Base-by-base conservation (phyloP, 306 rosid species). In the Pyrus pyrifolia region DNA sequence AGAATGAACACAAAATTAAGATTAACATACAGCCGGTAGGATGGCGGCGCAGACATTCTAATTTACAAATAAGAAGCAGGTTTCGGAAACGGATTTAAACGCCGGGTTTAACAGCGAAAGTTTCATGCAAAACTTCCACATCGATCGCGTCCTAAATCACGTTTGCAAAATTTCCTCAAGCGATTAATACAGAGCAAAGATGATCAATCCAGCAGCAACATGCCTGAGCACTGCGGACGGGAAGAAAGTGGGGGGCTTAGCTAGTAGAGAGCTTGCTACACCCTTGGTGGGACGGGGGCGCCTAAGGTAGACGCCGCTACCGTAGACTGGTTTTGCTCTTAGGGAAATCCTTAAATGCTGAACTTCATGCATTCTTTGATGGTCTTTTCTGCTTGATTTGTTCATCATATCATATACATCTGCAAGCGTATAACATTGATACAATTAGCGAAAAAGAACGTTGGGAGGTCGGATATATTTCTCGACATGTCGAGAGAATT, bases 291-390 rank as follows among this genome's bases (percentile, higher is more conserved):
- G 3, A 19, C 18, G 76, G 29, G 85, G 87, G 78, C n/a, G 87
- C 63, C 45, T 81, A 21, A 69, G 5, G 83, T 78, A 80, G 52
- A 59, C 72, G 51, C 87, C 76, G 58, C 81, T 83, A 46, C 87
- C 85, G 51, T 71, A 72, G 61, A 33, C 12, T 61, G 76, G 79
- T 76, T 25, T 87, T 62, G 76, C 33, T 49, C 68, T 78, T 74
- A 45, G 35, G 19, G 51, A 76, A 57, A 71, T 25, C 40, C 31
- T 57, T 21, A 45, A 42, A 19, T 45, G 76, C 17, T 81, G 81
- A 46, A 76, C 75, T 62, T 8, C 70, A 61, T 82, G 83, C 73
- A 71, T 71, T 72, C 59, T 81, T 74, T 46, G 76, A 77, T 57
- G 72, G 52, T 51, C 59, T 45, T 35, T 67, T 78, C 77, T 76